These are phyloP conservation scores for Chaetomiaceae sp. DNA, from an alignment of 2,329 filamentous ascomycete genomes.

Conservation along the genomic window DNA sequence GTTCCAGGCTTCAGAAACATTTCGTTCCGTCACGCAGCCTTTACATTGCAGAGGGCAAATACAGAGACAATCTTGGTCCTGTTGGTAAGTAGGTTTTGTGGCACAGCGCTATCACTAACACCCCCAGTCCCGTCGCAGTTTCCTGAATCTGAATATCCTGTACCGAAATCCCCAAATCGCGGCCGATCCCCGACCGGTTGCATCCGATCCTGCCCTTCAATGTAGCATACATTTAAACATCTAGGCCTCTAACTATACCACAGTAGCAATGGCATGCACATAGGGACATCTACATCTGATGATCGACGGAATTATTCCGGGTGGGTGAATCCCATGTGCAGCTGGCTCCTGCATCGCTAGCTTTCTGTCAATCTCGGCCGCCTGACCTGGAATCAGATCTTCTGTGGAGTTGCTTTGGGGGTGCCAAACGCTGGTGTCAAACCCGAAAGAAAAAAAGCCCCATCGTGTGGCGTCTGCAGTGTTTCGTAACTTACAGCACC, in stretches of 20 bases:
- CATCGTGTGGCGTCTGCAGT: not conserved
- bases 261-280: not conserved
- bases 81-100: too few species aligned
- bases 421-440: not conserved
- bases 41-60: not conserved
- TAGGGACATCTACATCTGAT: not conserved
- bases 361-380: not conserved
- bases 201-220: not conserved
- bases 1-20: not conserved
- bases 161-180: not conserved
- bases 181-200: constrained; percentile 2
- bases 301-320: constrained; percentile 6
- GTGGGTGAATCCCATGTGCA: not conserved
- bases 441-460: not conserved
- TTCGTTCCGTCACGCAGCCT: not conserved
- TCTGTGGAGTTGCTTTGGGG: too few species aligned
- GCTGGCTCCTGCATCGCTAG: not conserved
- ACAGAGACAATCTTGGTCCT: not conserved
- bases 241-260: too few species aligned
- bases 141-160: too few species aligned
- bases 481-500: not conserved
- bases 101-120: too few species aligned
- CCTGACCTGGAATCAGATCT: not conserved
- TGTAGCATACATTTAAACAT: too few species aligned
- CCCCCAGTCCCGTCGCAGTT: too few species aligned